Evolutionary conservation across 768 basidiomycete genomes (phyloP), one percentile per base, ranked within the genome.

Genomic region (Tylopilus subfusipes): DNA sequence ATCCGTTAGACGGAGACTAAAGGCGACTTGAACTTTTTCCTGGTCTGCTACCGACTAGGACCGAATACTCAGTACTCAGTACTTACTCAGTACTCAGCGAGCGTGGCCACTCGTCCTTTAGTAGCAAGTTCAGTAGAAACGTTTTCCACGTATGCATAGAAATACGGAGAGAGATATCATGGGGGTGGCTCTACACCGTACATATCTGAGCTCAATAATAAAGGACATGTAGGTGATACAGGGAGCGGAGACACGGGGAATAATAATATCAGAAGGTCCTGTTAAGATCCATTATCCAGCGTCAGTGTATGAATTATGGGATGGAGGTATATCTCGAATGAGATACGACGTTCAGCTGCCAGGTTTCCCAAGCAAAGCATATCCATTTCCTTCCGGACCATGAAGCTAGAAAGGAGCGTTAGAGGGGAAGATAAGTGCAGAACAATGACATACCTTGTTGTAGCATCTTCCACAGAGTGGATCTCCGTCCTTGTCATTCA

Each of bases 401-500:
- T 89, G 80, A 55, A 83, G 71, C 89, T 91, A 58, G 14, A 53
- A n/a, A 27, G 19, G 42, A 33, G 11, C 3, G n/a, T 59, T n/a
- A 59, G 29, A 50, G 3, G 29, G n/a, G 19, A 38, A 53, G 16
- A 13, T 31, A 22, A 0, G 10, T 31, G 13, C 2, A 48, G 31
- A 27, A 19, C 21, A 16, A 22, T 11, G 30, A 43, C 62, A 47
- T 31, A 74, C 82, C 82, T 88, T 91, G 55, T 78, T 77, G 60
- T 93, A 89, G 65, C 90, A 93, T 42, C 82, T 76, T 53, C 80
- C 77, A 58, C 90, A 93, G 34, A 82, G 74, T 13, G 87, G 86
- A 13, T 80, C 76, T 1, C 85, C 90, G 42, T 89, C 88, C 63
- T 86, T 86, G 67, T 92, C 90, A 25, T 86, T 80, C 52, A 93